phyloP scores from a whole-genome alignment of 2,329 filamentous ascomycete species.

The Apiospora malaysiana region DNA sequence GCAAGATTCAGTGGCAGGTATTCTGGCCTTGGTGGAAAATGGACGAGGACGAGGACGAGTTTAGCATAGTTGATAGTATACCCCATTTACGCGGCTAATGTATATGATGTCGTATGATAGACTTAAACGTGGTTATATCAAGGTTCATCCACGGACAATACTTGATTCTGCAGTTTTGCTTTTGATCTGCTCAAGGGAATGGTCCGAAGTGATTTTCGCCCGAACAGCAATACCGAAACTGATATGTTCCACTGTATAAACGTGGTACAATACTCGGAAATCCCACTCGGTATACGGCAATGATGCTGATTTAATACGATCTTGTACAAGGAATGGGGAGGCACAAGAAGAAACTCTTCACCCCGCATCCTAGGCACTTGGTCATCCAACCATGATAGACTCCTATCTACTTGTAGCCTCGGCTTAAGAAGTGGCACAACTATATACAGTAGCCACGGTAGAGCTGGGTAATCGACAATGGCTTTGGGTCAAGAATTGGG shows the following conservation, averaged over 20 bases:
- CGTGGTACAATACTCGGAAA: neutral
- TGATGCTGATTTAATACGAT: neutral
- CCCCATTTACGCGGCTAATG: constrained; percentile 40
- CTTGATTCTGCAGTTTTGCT: neutral
- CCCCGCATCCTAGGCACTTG: neutral
- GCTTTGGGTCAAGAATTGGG: too few relatives aligned
- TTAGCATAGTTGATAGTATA: constrained; percentile 38
- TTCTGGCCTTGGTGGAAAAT: neutral
- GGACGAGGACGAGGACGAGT: neutral
- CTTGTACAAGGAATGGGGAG: neutral
- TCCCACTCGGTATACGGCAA: neutral
- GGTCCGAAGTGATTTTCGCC: neutral
- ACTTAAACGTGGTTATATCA: constrained; percentile 28
- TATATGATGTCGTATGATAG: constrained; percentile 43
- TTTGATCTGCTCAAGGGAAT: neutral
- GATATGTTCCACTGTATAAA: constrained; percentile 14
- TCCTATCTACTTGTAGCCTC: too few relatives aligned
- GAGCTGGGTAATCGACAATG: too few relatives aligned
- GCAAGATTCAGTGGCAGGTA: constrained; percentile 16
- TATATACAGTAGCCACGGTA: too few relatives aligned
- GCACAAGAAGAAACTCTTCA: neutral
- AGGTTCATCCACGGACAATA: neutral
- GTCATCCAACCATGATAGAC: neutral
- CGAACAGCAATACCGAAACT: neutral
- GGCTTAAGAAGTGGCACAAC: too few relatives aligned